phyloP scores from a whole-genome alignment of 768 basidiomycete genomes.

The Chalciporus sphaerocephalus region DNA sequence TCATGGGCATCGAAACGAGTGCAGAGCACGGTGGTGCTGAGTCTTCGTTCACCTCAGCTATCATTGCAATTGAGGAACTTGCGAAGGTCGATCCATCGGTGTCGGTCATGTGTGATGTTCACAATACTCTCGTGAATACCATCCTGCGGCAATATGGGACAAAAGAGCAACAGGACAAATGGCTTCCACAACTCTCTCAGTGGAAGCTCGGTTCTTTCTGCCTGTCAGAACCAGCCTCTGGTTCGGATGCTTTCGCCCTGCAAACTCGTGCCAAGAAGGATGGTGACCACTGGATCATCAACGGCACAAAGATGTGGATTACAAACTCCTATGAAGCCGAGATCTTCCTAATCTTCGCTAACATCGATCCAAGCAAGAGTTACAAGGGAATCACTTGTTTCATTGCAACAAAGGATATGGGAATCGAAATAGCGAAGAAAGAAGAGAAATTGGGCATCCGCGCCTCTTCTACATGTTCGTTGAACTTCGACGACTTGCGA shows the following conservation, averaged over 20 bases:
- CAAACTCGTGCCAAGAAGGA: slow-evolving; percentile 89
- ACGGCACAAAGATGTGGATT: slow-evolving; percentile 99
- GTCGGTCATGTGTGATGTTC: slow-evolving; percentile 94
- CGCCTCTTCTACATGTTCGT: slow-evolving; percentile 90
- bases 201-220: slow-evolving; percentile 94
- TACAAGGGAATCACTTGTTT: slow-evolving; percentile 99
- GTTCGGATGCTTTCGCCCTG: slow-evolving; percentile 95
- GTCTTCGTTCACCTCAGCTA: slow-evolving; percentile 89
- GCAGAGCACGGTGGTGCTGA: slow-evolving; percentile 82
- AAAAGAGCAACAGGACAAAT: slow-evolving; percentile 81
- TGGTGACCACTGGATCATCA: slow-evolving; percentile 80
- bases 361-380: slow-evolving; percentile 86
- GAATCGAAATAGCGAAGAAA: slow-evolving; percentile 95
- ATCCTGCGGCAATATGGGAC: slow-evolving; percentile 84
- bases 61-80: slow-evolving; percentile 95
- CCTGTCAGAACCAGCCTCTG: slow-evolving; percentile 86
- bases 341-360: slow-evolving; percentile 92
- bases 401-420: slow-evolving; percentile 93
- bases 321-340: slow-evolving; percentile 93
- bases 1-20: slow-evolving; percentile 96
- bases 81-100: slow-evolving; percentile 95
- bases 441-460: slow-evolving; percentile 97
- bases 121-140: slow-evolving; percentile 97
- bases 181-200: slow-evolving; percentile 78
- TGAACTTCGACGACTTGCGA: slow-evolving; percentile 92